phyloP scores from a whole-genome alignment of 176 grass and related monocot species.

The Rhynchospora pubera region DNA sequence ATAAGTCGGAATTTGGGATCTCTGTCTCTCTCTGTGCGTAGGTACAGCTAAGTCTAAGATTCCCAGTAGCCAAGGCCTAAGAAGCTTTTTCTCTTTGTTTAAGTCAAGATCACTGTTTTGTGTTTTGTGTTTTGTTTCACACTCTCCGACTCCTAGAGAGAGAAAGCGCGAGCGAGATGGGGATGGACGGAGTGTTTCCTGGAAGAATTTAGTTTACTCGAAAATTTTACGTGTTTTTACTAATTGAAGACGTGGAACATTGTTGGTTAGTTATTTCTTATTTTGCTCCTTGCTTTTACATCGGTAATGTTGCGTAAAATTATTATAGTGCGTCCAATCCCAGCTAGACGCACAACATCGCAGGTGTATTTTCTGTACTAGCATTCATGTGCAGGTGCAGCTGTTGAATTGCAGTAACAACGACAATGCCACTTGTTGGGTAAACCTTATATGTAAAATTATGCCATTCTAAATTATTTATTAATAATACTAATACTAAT shows the following conservation, averaged over 20 bases:
- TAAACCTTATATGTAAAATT: too few species aligned
- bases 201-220: neutral
- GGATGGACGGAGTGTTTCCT: neutral
- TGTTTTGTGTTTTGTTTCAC: too few species aligned
- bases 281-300: neutral
- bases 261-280: neutral
- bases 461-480: too few species aligned
- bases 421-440: too few species aligned
- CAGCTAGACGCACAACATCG: too few species aligned
- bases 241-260: neutral
- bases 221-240: neutral
- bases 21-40: neutral
- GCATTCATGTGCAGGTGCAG: too few species aligned
- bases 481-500: too few species aligned
- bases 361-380: too few species aligned
- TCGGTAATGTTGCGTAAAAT: too few species aligned
- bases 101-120: conserved; percentile 9
- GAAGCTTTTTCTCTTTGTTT: neutral
- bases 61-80: neutral
- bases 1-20: neutral
- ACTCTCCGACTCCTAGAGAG: neutral
- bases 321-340: too few species aligned
- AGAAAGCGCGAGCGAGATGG: neutral
- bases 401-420: too few species aligned
- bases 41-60: neutral